Base-by-base conservation (phyloP, 129 eudicot genomes). In the Mikania micrantha region DNA sequence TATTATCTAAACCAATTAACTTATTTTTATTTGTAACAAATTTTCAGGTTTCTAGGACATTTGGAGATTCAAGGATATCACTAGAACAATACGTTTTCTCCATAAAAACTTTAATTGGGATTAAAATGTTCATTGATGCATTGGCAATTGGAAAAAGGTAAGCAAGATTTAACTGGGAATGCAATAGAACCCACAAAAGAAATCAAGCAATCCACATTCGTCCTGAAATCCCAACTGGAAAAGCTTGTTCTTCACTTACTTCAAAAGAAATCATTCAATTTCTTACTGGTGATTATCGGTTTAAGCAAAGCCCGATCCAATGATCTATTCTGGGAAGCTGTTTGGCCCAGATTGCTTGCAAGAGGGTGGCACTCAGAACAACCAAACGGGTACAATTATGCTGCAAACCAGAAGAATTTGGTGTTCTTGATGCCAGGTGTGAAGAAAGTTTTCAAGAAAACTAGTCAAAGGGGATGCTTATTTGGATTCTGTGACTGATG, bases 61-160 rank as follows among this genome's bases (percentile, higher is more conserved):
- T 80, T 76, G 79, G 67, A 36, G 89, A 80, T 8, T 87, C 69
- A 16, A 78, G 41, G 57, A 76, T 83, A 27, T 41, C 85, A 49
- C 35, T 90, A 24, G 87, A 71, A 78, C 85, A 87, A 2, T 90
- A 82, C 38, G 85, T 83, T 15, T 64, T 72, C 62, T 72, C 84
- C 65, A 24, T 90, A 42, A 84, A 73, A 73, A 27, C 45, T 40
- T 76, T 85, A 67, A 82, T 87, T 39, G 97, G 97, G 39, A 73
- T 80, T 5, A 54, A 68, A 57, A 11, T 15, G 31, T 78, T 90
- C n/a, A 71, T 87, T 10, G 89, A 90, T 24, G 89, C 87, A 12
- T 76, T 90, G 21, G 91, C 82, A 12, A 80, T 90, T 20, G 97
- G 97, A 17, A 70, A n/a, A 73, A 58, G 90, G 97, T 53, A 90